Percentiles rank a stretch among this genome's conserved stretches.
Evolutionary conservation across 2,329 filamentous ascomycete genomes (phyloP).

Genomic region (Penicillium corylophilum): DNA sequence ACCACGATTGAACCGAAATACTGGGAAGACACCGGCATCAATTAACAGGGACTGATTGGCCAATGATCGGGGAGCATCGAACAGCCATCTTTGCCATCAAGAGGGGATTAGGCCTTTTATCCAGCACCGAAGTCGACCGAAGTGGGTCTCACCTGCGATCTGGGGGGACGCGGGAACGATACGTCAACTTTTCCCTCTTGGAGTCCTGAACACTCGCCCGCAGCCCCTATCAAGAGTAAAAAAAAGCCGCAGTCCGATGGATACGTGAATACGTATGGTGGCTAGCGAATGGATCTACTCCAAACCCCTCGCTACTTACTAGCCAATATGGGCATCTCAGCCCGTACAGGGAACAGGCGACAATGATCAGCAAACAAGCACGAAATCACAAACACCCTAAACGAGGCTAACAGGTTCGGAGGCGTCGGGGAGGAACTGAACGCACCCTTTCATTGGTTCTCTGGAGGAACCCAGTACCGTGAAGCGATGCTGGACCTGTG

Average conservation of each 20-base stretch:
- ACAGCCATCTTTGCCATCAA: background rate
- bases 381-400: constrained; percentile 2
- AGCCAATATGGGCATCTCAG: background rate
- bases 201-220: background rate
- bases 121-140: constrained; percentile 12
- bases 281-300: background rate
- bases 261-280: too few relatives aligned
- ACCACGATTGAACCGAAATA: constrained; percentile 6
- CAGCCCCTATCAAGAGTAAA: background rate
- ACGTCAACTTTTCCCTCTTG: constrained; percentile 20
- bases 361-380: constrained; percentile 3
- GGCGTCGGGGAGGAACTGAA: constrained; percentile 15
- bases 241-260: too few relatives aligned
- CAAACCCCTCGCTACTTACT: background rate
- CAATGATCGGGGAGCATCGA: constrained; percentile 20
- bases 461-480: background rate
- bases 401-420: background rate
- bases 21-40: background rate
- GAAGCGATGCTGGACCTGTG: constrained; percentile 3
- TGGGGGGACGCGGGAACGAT: constrained; percentile 16
- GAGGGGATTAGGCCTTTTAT: background rate
- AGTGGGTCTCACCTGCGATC: constrained; percentile 10
- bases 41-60: constrained; percentile 2
- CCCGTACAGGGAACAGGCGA: background rate
- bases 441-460: constrained; percentile 6